Percentiles rank a stretch among this genome's conserved stretches.
Evolutionary conservation across 352 stramenopile species (phyloP).

Genomic region (Elongisporangium undulatum): DNA sequence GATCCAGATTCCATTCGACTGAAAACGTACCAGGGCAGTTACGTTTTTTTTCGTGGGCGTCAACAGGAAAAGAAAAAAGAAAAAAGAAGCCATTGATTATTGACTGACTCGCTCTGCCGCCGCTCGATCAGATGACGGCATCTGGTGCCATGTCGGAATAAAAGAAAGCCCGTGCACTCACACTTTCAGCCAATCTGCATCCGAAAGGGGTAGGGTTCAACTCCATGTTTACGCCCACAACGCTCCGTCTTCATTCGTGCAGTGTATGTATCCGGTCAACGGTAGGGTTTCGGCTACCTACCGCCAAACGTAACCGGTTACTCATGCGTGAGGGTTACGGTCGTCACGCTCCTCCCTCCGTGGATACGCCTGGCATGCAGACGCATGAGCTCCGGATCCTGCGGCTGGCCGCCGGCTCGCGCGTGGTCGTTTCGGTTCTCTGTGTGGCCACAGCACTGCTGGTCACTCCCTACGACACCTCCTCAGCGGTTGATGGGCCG

Average conservation of each 20-base stretch:
- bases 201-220: neutral
- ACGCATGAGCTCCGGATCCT: conserved; percentile 26
- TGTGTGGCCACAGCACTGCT: conserved; percentile 35
- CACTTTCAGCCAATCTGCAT: neutral
- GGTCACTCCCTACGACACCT: conserved; percentile 70
- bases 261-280: too few species aligned
- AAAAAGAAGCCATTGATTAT: neutral
- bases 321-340: neutral
- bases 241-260: too few species aligned
- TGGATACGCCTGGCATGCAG: neutral
- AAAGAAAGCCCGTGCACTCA: neutral
- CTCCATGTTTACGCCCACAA: neutral
- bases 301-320: neutral
- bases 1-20: neutral
- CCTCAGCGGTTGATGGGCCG: conserved; percentile 12
- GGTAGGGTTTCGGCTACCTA: neutral
- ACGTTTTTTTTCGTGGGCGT: neutral
- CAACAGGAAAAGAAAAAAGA: neutral
- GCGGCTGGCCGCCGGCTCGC: conserved; percentile 39
- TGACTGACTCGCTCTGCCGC: neutral
- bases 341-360: neutral
- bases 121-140: neutral
- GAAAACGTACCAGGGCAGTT: neutral
- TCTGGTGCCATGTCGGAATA: neutral
- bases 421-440: conserved; percentile 41